These are phyloP conservation scores for Hymenotorrendiella dingleyae DNA, from an alignment of 2,329 filamentous ascomycete species.

Conservation along the genomic window DNA sequence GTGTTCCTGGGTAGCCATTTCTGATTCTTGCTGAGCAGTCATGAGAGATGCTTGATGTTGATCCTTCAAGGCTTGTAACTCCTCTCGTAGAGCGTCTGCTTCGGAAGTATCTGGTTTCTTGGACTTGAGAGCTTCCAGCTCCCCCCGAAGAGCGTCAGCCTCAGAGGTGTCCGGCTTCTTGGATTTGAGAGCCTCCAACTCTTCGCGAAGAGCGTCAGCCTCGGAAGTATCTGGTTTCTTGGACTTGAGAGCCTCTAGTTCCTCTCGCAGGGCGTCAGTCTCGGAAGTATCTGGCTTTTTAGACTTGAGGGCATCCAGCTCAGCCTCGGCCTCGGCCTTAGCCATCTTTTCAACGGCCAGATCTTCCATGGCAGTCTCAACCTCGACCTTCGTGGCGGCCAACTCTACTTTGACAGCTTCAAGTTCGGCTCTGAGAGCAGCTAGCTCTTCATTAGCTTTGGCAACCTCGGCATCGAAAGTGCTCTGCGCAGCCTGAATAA, in stretches of 20 bases:
- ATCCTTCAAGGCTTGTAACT: conserved; percentile 44
- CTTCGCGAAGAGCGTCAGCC: conserved; percentile 11
- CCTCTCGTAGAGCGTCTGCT: conserved; percentile 44
- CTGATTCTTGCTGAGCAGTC: conserved; percentile 30
- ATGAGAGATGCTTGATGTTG: conserved; percentile 39
- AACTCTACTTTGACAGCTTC: conserved; percentile 37
- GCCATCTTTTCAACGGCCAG: conserved; percentile 39
- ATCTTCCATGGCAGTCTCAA: conserved; percentile 25
- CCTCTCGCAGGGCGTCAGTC: conserved; percentile 33
- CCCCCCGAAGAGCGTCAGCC: conserved; percentile 12
- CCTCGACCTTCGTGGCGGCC: conserved; percentile 19
- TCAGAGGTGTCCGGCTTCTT: conserved; percentile 46
- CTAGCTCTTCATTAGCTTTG: conserved; percentile 29
- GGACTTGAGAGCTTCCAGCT: conserved; percentile 51
- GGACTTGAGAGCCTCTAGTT: conserved; percentile 52
- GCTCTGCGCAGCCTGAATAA: conserved; percentile 28
- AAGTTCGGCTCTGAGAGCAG: conserved; percentile 40
- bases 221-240: conserved; percentile 45
- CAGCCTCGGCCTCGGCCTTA: conserved; percentile 41
- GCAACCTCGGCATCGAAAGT: too few relatives aligned
- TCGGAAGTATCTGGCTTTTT: conserved; percentile 50
- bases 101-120: conserved; percentile 52
- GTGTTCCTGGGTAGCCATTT: conserved; percentile 36
- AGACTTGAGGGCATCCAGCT: conserved; percentile 52
- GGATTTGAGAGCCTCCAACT: conserved; percentile 52